A percentile compares a stretch with the other conserved stretches of the same genome.
phyloP scores from a whole-genome alignment of 208 protist genomes.

The Trypanosoma cruzi region DNA sequence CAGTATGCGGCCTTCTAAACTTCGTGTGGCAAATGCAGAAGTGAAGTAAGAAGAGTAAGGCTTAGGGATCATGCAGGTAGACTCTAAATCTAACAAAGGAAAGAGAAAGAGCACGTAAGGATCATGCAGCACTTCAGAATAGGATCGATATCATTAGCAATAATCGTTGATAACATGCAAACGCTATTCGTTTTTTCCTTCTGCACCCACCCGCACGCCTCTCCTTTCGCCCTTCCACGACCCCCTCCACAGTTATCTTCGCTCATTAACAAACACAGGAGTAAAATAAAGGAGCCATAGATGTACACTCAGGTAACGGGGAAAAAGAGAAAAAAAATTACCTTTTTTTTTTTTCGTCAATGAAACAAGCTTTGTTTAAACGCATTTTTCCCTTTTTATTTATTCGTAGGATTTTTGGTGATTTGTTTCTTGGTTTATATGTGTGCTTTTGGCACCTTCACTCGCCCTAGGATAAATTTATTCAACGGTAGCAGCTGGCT shows the following conservation, averaged over 20 bases:
- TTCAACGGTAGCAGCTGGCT: constrained; percentile 18
- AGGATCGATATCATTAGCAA: neutral
- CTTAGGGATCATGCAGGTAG: neutral
- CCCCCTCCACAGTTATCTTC: neutral
- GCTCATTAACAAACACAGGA: neutral
- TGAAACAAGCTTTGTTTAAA: neutral
- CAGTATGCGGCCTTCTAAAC: no score
- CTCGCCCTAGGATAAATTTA: neutral
- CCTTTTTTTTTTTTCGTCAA: neutral
- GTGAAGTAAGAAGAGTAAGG: neutral
- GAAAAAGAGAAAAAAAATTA: neutral
- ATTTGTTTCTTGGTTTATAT: neutral
- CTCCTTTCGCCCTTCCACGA: neutral
- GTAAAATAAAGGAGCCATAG: neutral
- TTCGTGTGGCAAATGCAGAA: neutral
- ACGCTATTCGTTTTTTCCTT: neutral
- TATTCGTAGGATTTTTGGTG: neutral
- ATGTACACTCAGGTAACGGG: neutral
- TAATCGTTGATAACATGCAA: neutral
- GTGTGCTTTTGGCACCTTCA: no score
- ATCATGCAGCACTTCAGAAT: neutral
- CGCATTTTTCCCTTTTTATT: no score
- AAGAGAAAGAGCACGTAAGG: constrained; percentile 5
- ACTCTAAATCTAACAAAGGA: constrained; percentile 6
- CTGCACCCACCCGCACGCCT: constrained; percentile 5